Base-by-base conservation (phyloP, 352 stramenopile genomes). In the Pythium rhizo-oryzae region DNA sequence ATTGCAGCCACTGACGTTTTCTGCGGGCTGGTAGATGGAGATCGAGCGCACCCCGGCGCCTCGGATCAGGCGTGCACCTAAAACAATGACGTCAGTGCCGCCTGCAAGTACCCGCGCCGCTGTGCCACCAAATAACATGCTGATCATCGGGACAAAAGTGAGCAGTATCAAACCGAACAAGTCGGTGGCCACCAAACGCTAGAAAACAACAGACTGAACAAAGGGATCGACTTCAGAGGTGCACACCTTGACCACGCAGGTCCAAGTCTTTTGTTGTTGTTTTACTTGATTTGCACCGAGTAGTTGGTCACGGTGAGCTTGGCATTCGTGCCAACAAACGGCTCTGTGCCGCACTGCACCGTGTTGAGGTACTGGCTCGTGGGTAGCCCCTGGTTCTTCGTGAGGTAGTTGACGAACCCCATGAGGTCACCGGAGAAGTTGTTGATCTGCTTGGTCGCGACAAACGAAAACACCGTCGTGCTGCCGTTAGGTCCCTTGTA, bases 401-500 rank as follows among this genome's bases (percentile, higher is more conserved):
- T 61, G 37, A 67, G 30, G 51, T 67, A 67, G 51, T 60, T 61
- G 24, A 80, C 70, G 50, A 80, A 80, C 18, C 63, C 59, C 30
- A 67, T 68, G 30, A 80, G 57, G 35, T 78, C 74, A 21, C 66
- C 70, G 8, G 74, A 80, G 61, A 78, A 80, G 61, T 69, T 67
- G 30, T 59, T 69, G 33, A 67, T 72, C 41, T 74, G 43, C 49
- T 76, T 62, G 47, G 60, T 72, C 44, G 70, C 66, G 11, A 80
- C 70, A 41, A 75, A 77, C 39, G 70, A 80, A 46, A 76, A 80
- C 18, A 77, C 70, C 1, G 64, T 80, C 63, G 73, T 77, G 43
- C 69, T 77, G 52, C 70, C 74, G 62, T 80, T 80, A 8, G 71
- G 58, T 18, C 74, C 74, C 56, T 76, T 72, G 65, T 71, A 78